Evolutionary conservation across 352 stramenopile genomes (phyloP), one percentile per base, ranked within the genome.

Genomic region (Blastocystis sp.): DNA sequence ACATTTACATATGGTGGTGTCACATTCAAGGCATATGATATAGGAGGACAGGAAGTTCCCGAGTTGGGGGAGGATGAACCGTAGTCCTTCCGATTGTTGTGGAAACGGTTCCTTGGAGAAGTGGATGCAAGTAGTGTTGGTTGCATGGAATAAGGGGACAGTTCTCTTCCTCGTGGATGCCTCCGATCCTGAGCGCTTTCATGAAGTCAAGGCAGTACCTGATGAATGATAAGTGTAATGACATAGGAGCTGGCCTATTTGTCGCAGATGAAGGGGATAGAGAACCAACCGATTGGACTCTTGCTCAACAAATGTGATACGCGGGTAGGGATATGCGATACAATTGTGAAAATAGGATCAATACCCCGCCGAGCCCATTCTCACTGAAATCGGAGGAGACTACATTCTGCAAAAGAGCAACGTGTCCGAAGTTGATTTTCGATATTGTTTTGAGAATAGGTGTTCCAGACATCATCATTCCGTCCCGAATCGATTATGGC

Each of bases 1-100:
- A 28, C n/a, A 11, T 79, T 79, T 79, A 79, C 69, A 11, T 54
- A 60, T 61, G 43, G 21, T 24, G 69, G 69, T 64, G 38, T 79
- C 10, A 42, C 69, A n/a, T 60, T 79, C 38, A 79, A 79, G 43
- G 69, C 69, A 24, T 79, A 64, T 61, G 69, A 79, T 79, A 61
- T 79, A 34, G 69, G 43, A 11, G 69, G 69, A 1, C 69, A 79
- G 28, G 69, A 79, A 64, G 69, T 79, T 19, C 11, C 14, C 21
- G 34, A 64, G 11, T 4, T 9, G 17, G n/a, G 7, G 21, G 40
- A 45, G 14, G 40, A 28, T 28, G 17, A 64, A 28, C 11, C 9
- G 10, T 79, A 79, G 69, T 64, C 69, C 24, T 42, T 79, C 28
- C 69, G 54, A 60, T 45, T 79, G 3, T 28, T 79, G 42, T 79